Conservation (phyloP, 2,329 filamentous ascomycete species). For the Xylaria sp. region DNA sequence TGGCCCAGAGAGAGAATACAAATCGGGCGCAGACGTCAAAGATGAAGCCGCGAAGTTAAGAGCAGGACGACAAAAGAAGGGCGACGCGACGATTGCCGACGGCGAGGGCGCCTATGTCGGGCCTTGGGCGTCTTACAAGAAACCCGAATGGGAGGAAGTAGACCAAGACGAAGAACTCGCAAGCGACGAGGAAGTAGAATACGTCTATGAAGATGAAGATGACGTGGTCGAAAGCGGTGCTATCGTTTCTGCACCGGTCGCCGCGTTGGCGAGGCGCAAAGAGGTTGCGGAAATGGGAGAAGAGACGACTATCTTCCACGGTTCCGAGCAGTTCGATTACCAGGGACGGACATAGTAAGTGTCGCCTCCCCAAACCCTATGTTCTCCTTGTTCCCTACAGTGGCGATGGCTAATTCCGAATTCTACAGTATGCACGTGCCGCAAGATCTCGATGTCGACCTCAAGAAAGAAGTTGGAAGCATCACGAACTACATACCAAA, state of each 20-base stretch:
- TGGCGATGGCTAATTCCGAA: background rate
- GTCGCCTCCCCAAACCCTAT: too few species aligned
- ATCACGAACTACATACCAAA: constrained; percentile 92
- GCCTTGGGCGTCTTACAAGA: constrained; percentile 87
- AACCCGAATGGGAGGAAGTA: constrained; percentile 75
- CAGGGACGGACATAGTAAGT: constrained; percentile 80
- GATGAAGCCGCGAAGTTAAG: constrained; percentile 71
- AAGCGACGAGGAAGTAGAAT: constrained; percentile 79
- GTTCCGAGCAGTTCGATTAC: constrained; percentile 84
- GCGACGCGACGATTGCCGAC: constrained; percentile 81
- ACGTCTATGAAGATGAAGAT: constrained; percentile 76
- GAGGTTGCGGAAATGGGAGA: constrained; percentile 65
- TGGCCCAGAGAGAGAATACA: constrained; percentile 61
- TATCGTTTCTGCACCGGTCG: constrained; percentile 60
- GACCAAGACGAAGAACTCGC: constrained; percentile 76
- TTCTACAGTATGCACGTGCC: constrained; percentile 79
- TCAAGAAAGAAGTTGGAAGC: constrained; percentile 80
- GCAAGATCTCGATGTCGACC: constrained; percentile 84
- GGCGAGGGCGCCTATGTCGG: constrained; percentile 89
- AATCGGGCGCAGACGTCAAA: constrained; percentile 65
- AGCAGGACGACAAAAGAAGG: constrained; percentile 82
- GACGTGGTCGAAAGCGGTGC: constrained; percentile 68
- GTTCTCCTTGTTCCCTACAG: background rate
- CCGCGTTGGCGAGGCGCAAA: constrained; percentile 61
- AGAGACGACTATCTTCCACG: constrained; percentile 89